Evolutionary conservation across 352 stramenopile species (phyloP), one percentile per base, ranked within the genome.

Genomic region (Phytophthora meadii): DNA sequence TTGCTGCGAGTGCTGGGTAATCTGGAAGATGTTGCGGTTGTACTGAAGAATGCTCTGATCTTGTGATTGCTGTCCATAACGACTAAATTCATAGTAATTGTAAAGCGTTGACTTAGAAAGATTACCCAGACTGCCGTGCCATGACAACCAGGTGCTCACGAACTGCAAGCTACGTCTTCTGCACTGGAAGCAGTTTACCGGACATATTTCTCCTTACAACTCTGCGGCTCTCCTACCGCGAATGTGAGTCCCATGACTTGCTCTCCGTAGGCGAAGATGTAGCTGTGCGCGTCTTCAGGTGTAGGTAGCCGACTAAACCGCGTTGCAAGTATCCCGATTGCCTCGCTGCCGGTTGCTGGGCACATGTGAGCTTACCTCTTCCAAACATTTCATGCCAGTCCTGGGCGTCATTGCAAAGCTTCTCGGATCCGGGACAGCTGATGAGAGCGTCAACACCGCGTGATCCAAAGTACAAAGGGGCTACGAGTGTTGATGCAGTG

Each of bases 11-110:
- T 36, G 9, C 24, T 74, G 0, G 50, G 49, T 0, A 40, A 46
- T 7, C 46, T 74, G 1, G 27, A 25, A 12, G 54, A 61, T 8
- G 54, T 49, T 6, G 54, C 54, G 1, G 15, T 30, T 0, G 60
- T 59, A 10, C 32, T 74, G 32, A 30, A 67, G 19, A 37, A 51
- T 24, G 60, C 60, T 5, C 32, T 63, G 28, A 54, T 74, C 41
- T 50, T 54, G 2, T 48, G 17, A 14, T 42, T 22, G 14, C 14
- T 42, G n/a, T 42, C 19, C 37, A 42, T 19, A 22, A 42, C 4
- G 19, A 19, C 37, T 42, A 42, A 42, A 9, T 22, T 9, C 0
- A 22, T 22, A 22, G 22, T 22, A 22, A 22, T 22, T 22, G 22
- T 22, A 0, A 42, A 7, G n/a, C n/a, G 5, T 42, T 22, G 22